phyloP scores from a whole-genome alignment of 83 land plant genomes.

The Picea abies region DNA sequence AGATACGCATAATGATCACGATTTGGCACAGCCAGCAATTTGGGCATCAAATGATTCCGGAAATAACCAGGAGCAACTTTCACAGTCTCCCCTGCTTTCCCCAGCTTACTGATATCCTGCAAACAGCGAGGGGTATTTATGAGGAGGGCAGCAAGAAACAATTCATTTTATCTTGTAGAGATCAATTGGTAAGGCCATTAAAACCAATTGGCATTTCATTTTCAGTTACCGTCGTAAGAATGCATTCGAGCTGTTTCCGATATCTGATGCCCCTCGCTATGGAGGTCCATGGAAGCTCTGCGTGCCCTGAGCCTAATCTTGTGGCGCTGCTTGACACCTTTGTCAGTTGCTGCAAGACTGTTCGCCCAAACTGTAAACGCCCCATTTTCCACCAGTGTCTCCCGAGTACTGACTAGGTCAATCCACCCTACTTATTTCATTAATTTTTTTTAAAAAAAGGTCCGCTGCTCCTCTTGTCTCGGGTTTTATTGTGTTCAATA shows the following conservation, averaged over 20 bases:
- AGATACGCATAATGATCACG: conserved; percentile 66
- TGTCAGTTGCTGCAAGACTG: neutral
- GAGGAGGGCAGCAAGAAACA: neutral
- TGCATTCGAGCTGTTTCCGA: conserved; percentile 49
- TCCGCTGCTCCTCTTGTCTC: too few species aligned
- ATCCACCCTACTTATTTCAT: too few species aligned
- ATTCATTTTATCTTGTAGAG: too few species aligned
- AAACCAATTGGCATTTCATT: neutral
- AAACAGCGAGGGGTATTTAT: neutral
- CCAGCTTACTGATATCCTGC: conserved; percentile 62
- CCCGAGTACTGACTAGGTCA: too few species aligned
- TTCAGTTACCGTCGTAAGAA: conserved; percentile 54
- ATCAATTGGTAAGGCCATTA: neutral
- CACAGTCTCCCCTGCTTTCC: conserved; percentile 79
- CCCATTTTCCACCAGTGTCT: too few species aligned
- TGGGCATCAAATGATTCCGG: conserved; percentile 80
- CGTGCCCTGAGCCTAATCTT: neutral
- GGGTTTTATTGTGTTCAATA: too few species aligned
- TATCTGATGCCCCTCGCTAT: neutral
- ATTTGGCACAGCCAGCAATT: conserved; percentile 78
- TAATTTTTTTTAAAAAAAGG: too few species aligned
- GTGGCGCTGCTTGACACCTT: neutral
- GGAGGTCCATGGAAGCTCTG: neutral
- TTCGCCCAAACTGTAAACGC: neutral
- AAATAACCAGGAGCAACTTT: conserved; percentile 87